Conservation (phyloP, 2,329 filamentous ascomycete genomes). For the Alternaria brassicae region DNA sequence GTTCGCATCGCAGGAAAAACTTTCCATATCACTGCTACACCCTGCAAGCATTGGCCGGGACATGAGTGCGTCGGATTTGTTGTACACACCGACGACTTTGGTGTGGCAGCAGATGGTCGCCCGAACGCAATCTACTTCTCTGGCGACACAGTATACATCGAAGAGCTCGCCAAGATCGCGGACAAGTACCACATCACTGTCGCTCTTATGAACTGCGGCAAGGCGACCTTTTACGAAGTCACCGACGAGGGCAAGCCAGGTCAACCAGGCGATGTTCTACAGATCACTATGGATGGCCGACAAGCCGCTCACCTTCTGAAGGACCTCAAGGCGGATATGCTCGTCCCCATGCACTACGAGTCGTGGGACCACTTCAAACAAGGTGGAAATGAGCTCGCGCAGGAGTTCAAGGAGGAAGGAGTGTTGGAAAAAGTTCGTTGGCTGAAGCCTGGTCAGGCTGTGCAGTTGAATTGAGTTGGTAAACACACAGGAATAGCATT, state of each 20-base stretch:
- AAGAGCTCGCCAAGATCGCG: constrained; percentile 37
- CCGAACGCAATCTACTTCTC: constrained; percentile 60
- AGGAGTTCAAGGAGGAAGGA: background rate
- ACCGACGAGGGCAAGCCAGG: background rate
- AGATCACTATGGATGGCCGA: background rate
- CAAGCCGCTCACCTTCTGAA: background rate
- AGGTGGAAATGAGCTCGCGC: background rate
- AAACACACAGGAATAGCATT: accelerated
- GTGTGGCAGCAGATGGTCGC: constrained; percentile 39
- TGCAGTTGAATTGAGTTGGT: background rate
- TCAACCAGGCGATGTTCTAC: background rate
- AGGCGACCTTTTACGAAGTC: background rate
- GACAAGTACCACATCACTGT: constrained; percentile 3
- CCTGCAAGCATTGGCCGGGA: constrained; percentile 54
- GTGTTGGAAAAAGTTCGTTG: background rate
- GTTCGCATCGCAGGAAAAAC: constrained; percentile 29
- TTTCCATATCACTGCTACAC: constrained; percentile 55
- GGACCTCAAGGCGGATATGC: background rate
- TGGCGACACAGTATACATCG: constrained; percentile 58
- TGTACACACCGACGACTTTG: constrained; percentile 49
- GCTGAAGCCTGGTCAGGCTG: background rate
- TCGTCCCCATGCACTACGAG: constrained; percentile 1
- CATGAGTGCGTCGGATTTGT: constrained; percentile 58
- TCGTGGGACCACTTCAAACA: background rate
- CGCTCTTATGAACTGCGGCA: background rate